A percentile compares a stretch with the other conserved stretches of the same genome.
Evolutionary conservation across 139 green algal species (phyloP).

Genomic region (Coelastrella sp.): DNA sequence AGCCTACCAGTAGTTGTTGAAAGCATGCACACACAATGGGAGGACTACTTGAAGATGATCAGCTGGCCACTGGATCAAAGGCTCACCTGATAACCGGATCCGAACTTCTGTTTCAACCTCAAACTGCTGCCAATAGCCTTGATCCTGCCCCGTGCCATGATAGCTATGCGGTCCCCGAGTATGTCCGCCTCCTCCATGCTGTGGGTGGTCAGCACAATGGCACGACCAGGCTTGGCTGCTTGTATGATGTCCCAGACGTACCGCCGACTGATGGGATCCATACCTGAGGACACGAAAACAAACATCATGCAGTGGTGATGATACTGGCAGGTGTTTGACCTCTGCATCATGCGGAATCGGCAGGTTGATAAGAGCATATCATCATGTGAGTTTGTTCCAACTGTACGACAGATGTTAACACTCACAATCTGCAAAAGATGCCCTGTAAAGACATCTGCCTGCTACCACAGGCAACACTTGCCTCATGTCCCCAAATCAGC

Average conservation of each 20-base stretch:
- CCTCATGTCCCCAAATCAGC: background rate
- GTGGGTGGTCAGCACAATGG: slow-evolving; percentile 96
- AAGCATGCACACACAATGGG: background rate
- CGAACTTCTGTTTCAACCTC: slow-evolving; percentile 93
- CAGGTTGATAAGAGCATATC: too few species aligned
- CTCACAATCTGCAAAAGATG: too few species aligned
- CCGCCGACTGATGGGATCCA: slow-evolving; percentile 85
- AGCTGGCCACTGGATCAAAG: background rate
- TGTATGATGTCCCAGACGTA: slow-evolving; percentile 97
- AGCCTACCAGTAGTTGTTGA: too few species aligned
- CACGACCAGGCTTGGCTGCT: slow-evolving; percentile 72
- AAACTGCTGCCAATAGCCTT: slow-evolving; percentile 84
- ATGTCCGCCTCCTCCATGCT: slow-evolving; percentile 98
- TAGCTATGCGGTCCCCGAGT: slow-evolving; percentile 91
- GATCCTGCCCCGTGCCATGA: slow-evolving; percentile 93
- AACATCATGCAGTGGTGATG: background rate
- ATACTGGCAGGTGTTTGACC: too few species aligned
- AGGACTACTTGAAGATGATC: background rate
- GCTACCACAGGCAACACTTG: background rate
- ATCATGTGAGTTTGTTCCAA: background rate
- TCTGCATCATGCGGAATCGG: too few species aligned
- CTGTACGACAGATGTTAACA: too few species aligned
- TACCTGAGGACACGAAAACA: background rate
- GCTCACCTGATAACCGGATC: slow-evolving; percentile 80
- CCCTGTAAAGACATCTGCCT: background rate